Percentiles rank a stretch among this genome's conserved stretches.
Evolutionary conservation across 768 basidiomycete species (phyloP).

Genomic region (Dioszegia crocea): DNA sequence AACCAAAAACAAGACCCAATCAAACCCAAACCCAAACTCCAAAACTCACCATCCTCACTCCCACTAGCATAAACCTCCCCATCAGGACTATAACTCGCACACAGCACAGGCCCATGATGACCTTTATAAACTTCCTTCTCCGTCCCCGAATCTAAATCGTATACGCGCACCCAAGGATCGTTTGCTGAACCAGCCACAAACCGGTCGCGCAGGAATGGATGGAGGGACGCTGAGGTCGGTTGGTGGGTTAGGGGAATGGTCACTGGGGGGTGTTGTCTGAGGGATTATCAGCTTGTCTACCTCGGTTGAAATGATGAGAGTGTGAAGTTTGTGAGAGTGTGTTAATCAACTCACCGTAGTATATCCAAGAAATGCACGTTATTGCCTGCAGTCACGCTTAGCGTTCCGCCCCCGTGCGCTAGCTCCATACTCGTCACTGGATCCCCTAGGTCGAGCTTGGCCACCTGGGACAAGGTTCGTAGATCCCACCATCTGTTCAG

Average conservation of each 20-base stretch:
- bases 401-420: constrained; percentile 67
- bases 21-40: neutral
- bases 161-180: constrained; percentile 96
- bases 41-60: constrained; percentile 62
- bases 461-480: constrained; percentile 67
- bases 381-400: constrained; percentile 86
- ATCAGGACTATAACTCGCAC: constrained; percentile 88
- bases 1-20: neutral
- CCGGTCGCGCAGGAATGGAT: constrained; percentile 78
- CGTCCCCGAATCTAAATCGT: constrained; percentile 75
- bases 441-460: constrained; percentile 65
- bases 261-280: constrained; percentile 63
- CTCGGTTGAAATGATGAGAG: no score
- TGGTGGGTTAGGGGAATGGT: constrained; percentile 75
- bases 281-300: constrained; percentile 51
- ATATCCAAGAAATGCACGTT: constrained; percentile 81
- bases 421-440: constrained; percentile 93
- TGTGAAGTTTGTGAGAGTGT: neutral
- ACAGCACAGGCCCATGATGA: constrained; percentile 95
- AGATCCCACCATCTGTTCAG: constrained; percentile 89
- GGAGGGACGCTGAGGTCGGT: constrained; percentile 90
- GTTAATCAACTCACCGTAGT: constrained; percentile 53
- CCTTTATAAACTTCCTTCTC: constrained; percentile 90
- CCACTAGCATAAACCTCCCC: constrained; percentile 97
- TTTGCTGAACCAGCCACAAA: constrained; percentile 85